Evolutionary conservation across 2,329 filamentous ascomycete genomes (phyloP), one percentile per base, ranked within the genome.

Genomic region (Phialophora verrucosa): DNA sequence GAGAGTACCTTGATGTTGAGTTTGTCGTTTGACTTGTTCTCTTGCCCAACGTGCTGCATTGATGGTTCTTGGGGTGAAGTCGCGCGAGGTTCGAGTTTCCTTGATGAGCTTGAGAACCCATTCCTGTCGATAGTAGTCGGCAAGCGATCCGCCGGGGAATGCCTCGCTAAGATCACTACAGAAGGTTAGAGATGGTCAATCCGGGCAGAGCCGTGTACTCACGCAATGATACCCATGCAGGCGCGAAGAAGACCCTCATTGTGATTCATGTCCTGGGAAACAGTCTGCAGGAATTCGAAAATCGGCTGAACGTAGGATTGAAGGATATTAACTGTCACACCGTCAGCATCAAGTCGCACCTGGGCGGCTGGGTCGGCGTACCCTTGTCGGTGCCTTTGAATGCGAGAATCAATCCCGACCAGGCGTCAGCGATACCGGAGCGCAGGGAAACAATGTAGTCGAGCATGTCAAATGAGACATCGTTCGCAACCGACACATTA

Each of bases 361-460:
- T 51, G 25, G 72, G 63, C 66, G 2, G 50, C 11, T 35, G 25
- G n/a, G 20, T 29, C 31, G 59, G 70, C 77, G 65, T 74, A 81
- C 78, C 76, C 65, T 80, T 76, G 61, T 77, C 73, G 35, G 75
- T 91, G 59, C 85, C 81, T 83, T 95, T 96, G 90, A 98, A 93
- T 61, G 95, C 93, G 78, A 94, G 89, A 76, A 99, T 93, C 72
- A 97, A 95, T 72, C 95, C 95, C 74, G 93, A 93, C 93, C 96
- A 99, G 38, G 95, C 95, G 84, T 99, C 95, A 90, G 98, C 97
- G 72, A 99, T 98, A 73, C 94, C 95, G 77, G 99, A 96, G 62
- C 95, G 90, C 57, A 99, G 86, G 23, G 93, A 97, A 70, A 96
- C 88, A 73, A 99, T 90, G 77, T 99, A 99, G 80, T 98, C 94